A percentile compares a stretch with the other conserved stretches of the same genome.
These are phyloP conservation scores for Vitis cinerea DNA, from an alignment of 164 flowering plant genomes.

Conservation along the genomic window DNA sequence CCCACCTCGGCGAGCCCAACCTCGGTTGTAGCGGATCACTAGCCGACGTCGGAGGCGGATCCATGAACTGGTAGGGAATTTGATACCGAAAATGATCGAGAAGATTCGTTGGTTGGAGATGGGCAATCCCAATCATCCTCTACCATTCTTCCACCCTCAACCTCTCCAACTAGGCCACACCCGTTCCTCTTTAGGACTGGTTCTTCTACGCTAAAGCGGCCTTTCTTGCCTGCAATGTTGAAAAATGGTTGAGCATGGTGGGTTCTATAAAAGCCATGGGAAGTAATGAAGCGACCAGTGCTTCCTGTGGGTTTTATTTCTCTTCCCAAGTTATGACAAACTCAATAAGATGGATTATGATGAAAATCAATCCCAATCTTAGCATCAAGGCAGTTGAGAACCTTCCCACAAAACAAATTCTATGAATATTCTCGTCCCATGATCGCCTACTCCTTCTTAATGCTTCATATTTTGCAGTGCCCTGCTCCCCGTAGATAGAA, in stretches of 20 bases:
- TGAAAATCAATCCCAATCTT: too few species aligned
- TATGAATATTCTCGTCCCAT: too few species aligned
- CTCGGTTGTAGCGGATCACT: conserved; percentile 11
- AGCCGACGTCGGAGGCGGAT: not conserved
- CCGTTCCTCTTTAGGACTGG: conserved; percentile 59
- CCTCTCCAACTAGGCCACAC: conserved; percentile 67
- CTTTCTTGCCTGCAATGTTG: conserved; percentile 11
- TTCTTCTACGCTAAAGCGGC: conserved; percentile 22
- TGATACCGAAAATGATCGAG: not conserved
- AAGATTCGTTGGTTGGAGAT: not conserved
- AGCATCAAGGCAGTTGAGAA: too few species aligned
- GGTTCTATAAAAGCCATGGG: conserved; percentile 5
- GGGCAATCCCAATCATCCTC: conserved; percentile 23
- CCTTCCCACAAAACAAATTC: too few species aligned
- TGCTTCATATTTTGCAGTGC: too few species aligned
- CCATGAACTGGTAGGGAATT: not conserved
- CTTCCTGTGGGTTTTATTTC: not conserved
- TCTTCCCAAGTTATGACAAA: too few species aligned
- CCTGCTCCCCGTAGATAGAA: too few species aligned
- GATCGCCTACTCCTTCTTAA: too few species aligned
- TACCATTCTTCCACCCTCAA: conserved; percentile 47
- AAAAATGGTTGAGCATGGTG: not conserved
- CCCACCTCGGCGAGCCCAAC: not conserved
- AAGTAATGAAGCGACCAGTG: conserved; percentile 14
- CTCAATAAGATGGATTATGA: too few species aligned